These are phyloP conservation scores for Serendipita sp. DNA, from an alignment of 768 basidiomycete genomes.

Conservation along the genomic window DNA sequence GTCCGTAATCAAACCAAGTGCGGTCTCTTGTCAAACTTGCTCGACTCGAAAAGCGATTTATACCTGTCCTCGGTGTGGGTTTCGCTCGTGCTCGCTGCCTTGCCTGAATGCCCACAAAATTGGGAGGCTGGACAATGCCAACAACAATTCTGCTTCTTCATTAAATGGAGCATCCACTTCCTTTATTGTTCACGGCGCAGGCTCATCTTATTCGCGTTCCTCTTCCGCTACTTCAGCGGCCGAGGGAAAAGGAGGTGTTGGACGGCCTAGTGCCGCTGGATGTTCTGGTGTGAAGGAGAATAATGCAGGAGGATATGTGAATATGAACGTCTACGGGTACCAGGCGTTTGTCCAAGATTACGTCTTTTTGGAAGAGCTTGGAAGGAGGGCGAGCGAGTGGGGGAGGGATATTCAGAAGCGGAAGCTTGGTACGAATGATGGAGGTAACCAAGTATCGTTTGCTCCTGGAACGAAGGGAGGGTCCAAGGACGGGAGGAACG, in stretches of 20 bases:
- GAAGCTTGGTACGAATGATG: constrained; percentile 28
- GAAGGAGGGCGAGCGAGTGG: constrained; percentile 58
- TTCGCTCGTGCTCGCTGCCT: constrained; percentile 53
- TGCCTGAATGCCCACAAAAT: constrained; percentile 58
- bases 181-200: too few relatives aligned
- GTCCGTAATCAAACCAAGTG: too few relatives aligned
- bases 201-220: too few relatives aligned
- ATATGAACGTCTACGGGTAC: constrained; percentile 73
- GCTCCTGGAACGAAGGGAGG: constrained; percentile 12
- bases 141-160: too few relatives aligned
- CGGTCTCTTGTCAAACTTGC: constrained; percentile 34
- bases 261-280: constrained; percentile 21
- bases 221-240: too few relatives aligned
- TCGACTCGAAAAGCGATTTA: constrained; percentile 37
- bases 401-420: constrained; percentile 52
- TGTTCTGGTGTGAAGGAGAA: constrained; percentile 66
- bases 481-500: constrained; percentile 16
- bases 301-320: constrained; percentile 38
- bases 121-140: background rate
- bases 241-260: too few relatives aligned
- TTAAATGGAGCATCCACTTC: too few relatives aligned
- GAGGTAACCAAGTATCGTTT: background rate
- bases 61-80: constrained; percentile 61
- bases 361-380: constrained; percentile 66
- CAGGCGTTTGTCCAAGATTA: constrained; percentile 86